Evolutionary conservation across 108 stramenopile genomes (phyloP), one percentile per base, ranked within the genome.

Genomic region (Schizochytrium sp.): DNA sequence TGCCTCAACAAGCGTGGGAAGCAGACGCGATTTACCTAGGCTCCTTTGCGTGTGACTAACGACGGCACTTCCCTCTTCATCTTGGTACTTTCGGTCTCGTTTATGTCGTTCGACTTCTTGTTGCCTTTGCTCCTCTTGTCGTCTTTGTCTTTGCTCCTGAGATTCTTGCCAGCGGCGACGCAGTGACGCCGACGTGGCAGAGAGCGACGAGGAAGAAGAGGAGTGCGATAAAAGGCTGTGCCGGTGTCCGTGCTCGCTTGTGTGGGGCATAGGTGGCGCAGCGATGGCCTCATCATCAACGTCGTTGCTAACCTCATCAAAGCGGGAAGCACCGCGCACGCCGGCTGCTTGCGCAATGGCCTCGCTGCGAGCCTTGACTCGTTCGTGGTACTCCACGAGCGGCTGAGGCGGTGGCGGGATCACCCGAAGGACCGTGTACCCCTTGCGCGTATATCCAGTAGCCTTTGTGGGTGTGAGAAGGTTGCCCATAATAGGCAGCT

Each of bases 401-500:
- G 63, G 63, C 25, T 6, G 63, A 14, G 76, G 76, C 48, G 76
- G 76, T 1, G 76, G 76, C 44, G 76, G 48, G 51, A 83, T 83
- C 6, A 83, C 76, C 43, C 71, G 63, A 19, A 87, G 89, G n/a
- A 88, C 89, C 25, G 87, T 88, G 5, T 47, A 18, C 16, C 89
- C 89, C 23, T 25, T 57, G 6, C 58, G n/a, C 19, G 89, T 47
- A 47, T 89, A 89, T 4, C 83, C 89, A 14, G 89, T 89, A 4
- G 89, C 44, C 44, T 44, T 58, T 16, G 87, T 28, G 12, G 88
- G 63, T 19, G 88, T 28, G 29, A 89, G 60, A 1, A 89, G 55
- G 25, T 23, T 43, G 16, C 45, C 63, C 45, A 87, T 51, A 6
- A 89, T 25, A 2, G 89, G 89, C 5, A 89, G 25, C 48, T 87